Percentiles rank a stretch among this genome's conserved stretches.
Evolutionary conservation across 2,329 filamentous ascomycete genomes (phyloP).

Genomic region (Cladosporium colombiae): DNA sequence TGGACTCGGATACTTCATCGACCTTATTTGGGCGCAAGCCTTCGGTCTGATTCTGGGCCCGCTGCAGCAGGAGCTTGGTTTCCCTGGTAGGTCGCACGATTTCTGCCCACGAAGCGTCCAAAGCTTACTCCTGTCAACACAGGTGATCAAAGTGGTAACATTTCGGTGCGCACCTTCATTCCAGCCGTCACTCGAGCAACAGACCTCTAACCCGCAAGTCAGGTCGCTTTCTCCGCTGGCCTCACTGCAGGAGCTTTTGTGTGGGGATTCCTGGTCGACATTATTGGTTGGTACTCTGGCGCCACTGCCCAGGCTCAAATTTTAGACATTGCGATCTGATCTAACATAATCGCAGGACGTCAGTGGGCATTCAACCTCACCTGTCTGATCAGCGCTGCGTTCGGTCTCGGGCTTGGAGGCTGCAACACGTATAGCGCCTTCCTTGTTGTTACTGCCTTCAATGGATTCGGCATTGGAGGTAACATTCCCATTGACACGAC

Average conservation of each 20-base stretch:
- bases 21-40: slow-evolving; percentile 60
- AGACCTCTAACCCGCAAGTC: not conserved
- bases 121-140: not conserved
- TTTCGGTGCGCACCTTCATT: slow-evolving; percentile 42
- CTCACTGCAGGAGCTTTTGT: slow-evolving; percentile 58
- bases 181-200: slow-evolving; percentile 6
- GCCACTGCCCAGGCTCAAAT: slow-evolving; percentile 1
- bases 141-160: slow-evolving; percentile 47
- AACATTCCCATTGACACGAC: slow-evolving; percentile 60
- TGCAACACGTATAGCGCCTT: slow-evolving; percentile 54
- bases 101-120: not conserved
- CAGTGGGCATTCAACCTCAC: slow-evolving; percentile 61
- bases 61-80: slow-evolving; percentile 59
- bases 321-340: not conserved
- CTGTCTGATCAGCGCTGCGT: slow-evolving; percentile 56
- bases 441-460: slow-evolving; percentile 55
- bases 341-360: slow-evolving; percentile 40
- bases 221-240: slow-evolving; percentile 54
- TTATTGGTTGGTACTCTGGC: slow-evolving; percentile 42
- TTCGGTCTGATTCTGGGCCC: slow-evolving; percentile 58
- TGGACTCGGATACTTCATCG: slow-evolving; percentile 58
- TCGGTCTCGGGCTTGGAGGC: slow-evolving; percentile 55
- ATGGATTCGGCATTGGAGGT: slow-evolving; percentile 53
- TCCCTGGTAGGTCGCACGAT: slow-evolving; percentile 35
- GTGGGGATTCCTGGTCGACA: slow-evolving; percentile 59